These are phyloP conservation scores for Rachicladosporium sp. DNA, from an alignment of 2,329 filamentous ascomycete species.

Conservation along the genomic window DNA sequence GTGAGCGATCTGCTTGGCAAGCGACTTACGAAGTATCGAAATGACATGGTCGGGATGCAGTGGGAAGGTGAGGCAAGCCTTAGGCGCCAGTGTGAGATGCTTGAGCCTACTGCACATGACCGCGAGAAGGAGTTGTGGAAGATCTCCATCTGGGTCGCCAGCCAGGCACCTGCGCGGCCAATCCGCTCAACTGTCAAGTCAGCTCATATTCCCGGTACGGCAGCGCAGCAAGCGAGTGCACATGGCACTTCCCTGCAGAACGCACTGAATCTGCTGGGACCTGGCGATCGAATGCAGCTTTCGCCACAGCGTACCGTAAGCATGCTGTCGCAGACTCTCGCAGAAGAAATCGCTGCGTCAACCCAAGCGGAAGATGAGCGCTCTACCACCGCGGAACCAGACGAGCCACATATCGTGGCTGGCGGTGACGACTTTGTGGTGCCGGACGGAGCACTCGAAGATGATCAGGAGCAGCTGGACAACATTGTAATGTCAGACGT, in stretches of 20 bases:
- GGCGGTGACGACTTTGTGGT: background rate
- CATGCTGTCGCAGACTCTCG: background rate
- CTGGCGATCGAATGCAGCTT: conserved; percentile 15
- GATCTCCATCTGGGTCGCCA: conserved; percentile 26
- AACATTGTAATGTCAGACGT: background rate
- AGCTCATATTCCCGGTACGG: background rate
- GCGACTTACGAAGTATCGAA: conserved; percentile 45
- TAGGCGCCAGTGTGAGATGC: conserved; percentile 43
- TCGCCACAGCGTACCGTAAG: conserved; percentile 8
- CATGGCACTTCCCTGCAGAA: background rate
- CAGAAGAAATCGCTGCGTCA: background rate
- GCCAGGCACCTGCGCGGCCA: conserved; percentile 16
- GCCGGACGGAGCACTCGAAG: background rate
- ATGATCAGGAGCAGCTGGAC: background rate
- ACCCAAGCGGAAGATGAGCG: no score
- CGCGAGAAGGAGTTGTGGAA: conserved; percentile 42
- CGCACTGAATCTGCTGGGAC: background rate
- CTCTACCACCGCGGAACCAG: no score
- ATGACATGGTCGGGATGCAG: conserved; percentile 37
- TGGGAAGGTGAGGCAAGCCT: conserved; percentile 31
- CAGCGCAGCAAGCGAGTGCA: background rate
- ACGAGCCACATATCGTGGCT: no score
- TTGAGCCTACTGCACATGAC: conserved; percentile 55
- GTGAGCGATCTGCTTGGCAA: conserved; percentile 32
- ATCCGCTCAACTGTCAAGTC: background rate